A percentile compares a stretch with the other conserved stretches of the same genome.
Evolutionary conservation across 352 stramenopile species (phyloP).

Genomic region (Pythium guiyangense): DNA sequence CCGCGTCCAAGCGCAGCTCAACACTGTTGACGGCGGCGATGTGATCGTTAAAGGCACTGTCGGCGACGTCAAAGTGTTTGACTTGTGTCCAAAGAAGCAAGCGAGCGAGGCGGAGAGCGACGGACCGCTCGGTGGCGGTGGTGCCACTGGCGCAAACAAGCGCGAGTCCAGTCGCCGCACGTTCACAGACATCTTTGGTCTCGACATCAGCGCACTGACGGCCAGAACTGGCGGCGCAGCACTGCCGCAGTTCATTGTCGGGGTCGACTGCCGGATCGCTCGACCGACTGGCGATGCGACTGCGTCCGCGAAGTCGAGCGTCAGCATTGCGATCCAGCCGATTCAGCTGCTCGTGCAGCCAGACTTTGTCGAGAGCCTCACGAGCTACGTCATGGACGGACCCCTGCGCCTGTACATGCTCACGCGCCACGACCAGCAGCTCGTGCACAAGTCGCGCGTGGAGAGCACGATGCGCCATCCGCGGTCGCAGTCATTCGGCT

Average conservation of each 20-base stretch:
- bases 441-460: constrained; percentile 1
- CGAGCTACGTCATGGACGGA: constrained; percentile 55
- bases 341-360: constrained; percentile 50
- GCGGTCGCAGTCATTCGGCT: constrained; percentile 9
- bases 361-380: constrained; percentile 55
- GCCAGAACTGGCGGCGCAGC: background rate
- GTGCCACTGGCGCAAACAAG: background rate
- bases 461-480: constrained; percentile 3
- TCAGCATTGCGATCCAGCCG: constrained; percentile 44
- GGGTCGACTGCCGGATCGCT: constrained; percentile 38
- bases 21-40: constrained; percentile 19
- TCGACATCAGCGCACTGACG: constrained; percentile 25
- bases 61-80: constrained; percentile 68
- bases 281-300: constrained; percentile 10
- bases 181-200: constrained; percentile 53
- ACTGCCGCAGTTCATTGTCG: constrained; percentile 29
- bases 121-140: background rate
- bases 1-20: constrained; percentile 35
- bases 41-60: constrained; percentile 43
- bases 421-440: constrained; percentile 3
- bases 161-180: constrained; percentile 10
- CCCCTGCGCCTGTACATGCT: constrained; percentile 37
- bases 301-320: constrained; percentile 22
- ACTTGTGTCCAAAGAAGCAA: constrained; percentile 39
- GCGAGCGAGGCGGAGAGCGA: constrained; percentile 7